These are phyloP conservation scores for Cytospora mali DNA, from an alignment of 2,329 filamentous ascomycete species.

Conservation along the genomic window DNA sequence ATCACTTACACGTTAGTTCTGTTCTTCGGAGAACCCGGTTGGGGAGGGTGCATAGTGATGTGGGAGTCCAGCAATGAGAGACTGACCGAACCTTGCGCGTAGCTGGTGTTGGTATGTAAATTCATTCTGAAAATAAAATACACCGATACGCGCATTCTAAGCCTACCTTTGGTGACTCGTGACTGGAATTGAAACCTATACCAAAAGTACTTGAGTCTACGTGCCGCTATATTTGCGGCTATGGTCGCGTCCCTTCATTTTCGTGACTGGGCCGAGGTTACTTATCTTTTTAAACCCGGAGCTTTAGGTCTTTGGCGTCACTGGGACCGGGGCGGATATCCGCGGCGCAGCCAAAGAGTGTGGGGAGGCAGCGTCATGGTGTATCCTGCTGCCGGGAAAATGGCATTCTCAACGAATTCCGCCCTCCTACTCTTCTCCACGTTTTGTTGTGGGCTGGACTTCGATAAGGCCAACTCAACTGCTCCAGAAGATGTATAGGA, in stretches of 20 bases:
- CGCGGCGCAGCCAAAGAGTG: neutral
- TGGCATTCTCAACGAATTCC: neutral
- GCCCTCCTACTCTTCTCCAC: neutral
- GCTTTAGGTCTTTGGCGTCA: constrained; percentile 15
- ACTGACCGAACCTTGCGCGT: neutral
- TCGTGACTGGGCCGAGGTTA: constrained; percentile 3
- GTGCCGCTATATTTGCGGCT: neutral
- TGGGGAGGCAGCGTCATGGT: neutral
- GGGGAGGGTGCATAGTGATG: no score
- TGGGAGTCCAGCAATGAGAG: neutral
- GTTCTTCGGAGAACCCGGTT: neutral
- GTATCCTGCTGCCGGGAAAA: constrained; percentile 1
- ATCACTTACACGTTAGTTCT: neutral
- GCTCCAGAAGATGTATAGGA: constrained; percentile 25
- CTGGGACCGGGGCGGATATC: constrained; percentile 14
- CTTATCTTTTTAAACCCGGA: neutral
- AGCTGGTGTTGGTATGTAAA: neutral
- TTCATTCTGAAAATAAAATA: neutral
- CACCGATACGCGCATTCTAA: neutral
- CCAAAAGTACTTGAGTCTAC: neutral
- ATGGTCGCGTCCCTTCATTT: neutral
- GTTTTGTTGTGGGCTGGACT: neutral
- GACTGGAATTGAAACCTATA: neutral
- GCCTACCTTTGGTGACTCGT: neutral
- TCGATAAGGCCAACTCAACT: constrained; percentile 12